These are phyloP conservation scores for Mrakia blollopis DNA, from an alignment of 768 basidiomycete genomes.

Conservation along the genomic window DNA sequence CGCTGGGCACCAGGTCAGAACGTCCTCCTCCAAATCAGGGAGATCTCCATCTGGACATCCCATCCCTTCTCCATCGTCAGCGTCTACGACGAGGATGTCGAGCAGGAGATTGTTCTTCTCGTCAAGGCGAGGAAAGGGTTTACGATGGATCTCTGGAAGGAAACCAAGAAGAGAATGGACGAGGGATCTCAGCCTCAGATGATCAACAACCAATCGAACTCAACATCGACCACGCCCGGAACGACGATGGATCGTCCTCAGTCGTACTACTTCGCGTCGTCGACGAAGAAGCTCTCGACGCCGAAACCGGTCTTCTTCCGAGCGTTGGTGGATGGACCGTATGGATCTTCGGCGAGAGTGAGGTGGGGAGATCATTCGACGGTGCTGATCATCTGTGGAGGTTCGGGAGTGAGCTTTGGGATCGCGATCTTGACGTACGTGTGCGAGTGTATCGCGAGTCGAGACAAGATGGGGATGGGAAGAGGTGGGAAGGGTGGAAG, in stretches of 20 bases:
- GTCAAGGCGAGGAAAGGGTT: slow-evolving; percentile 67
- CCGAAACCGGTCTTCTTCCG: slow-evolving; percentile 49
- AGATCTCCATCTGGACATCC: slow-evolving; percentile 56
- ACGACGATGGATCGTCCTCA: slow-evolving; percentile 5
- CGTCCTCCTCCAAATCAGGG: slow-evolving; percentile 63
- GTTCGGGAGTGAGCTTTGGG: slow-evolving; percentile 71
- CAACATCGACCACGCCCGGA: not conserved
- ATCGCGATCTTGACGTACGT: slow-evolving; percentile 62
- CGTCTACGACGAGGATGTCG: slow-evolving; percentile 55
- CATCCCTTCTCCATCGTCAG: slow-evolving; percentile 73
- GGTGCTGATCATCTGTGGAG: slow-evolving; percentile 62
- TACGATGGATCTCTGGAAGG: slow-evolving; percentile 59
- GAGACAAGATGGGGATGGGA: slow-evolving; percentile 44
- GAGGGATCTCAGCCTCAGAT: slow-evolving; percentile 16
- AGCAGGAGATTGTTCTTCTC: slow-evolving; percentile 59
- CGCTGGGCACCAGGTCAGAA: slow-evolving; percentile 76
- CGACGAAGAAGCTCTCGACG: slow-evolving; percentile 29
- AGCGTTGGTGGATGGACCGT: slow-evolving; percentile 63
- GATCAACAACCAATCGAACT: not conserved
- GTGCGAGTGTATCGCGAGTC: slow-evolving; percentile 56
- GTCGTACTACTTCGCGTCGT: slow-evolving; percentile 31
- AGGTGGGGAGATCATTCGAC: slow-evolving; percentile 59
- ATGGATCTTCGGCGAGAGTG: slow-evolving; percentile 60
- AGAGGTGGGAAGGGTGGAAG: slow-evolving; percentile 47
- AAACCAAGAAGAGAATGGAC: slow-evolving; percentile 30